Percentiles rank a stretch among this genome's conserved stretches.
phyloP scores from a whole-genome alignment of 768 basidiomycete genomes.

The Suillus clintonianus region DNA sequence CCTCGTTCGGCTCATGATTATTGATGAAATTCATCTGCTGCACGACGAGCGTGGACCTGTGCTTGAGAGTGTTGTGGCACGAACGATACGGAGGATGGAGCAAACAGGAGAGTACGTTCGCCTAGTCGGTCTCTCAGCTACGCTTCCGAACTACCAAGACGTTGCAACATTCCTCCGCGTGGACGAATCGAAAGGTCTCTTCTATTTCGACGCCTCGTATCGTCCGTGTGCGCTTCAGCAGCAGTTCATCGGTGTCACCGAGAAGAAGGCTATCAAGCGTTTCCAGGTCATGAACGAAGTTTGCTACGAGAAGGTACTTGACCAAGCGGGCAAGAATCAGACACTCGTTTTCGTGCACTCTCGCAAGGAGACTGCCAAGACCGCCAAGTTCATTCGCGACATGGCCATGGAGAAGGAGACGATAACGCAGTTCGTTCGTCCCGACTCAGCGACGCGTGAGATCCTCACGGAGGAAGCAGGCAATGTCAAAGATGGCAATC shows the following conservation, averaged over 20 bases:
- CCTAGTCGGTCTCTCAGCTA: constrained; percentile 93
- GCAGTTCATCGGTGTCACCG: constrained; percentile 96
- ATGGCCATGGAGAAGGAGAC: constrained; percentile 96
- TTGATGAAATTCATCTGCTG: constrained; percentile 96
- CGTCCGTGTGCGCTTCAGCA: constrained; percentile 95
- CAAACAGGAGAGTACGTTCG: constrained; percentile 92
- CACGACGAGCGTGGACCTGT: constrained; percentile 99
- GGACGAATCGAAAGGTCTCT: constrained; percentile 87
- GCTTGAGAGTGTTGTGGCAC: constrained; percentile 84
- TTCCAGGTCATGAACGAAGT: constrained; percentile 99
- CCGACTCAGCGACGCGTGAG: constrained; percentile 89
- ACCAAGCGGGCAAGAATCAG: constrained; percentile 89
- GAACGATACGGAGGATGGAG: constrained; percentile 92
- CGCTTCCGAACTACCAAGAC: constrained; percentile 97
- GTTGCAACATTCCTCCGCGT: constrained; percentile 97
- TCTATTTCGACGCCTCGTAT: constrained; percentile 95
- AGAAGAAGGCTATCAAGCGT: constrained; percentile 99
- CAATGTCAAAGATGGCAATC: constrained; percentile 78
- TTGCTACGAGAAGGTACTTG: constrained; percentile 97
- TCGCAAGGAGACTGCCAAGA: constrained; percentile 97
- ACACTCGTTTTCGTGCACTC: constrained; percentile 98
- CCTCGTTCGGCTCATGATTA: constrained; percentile 92
- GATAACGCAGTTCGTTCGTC: constrained; percentile 92
- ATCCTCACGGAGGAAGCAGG: constrained; percentile 84
- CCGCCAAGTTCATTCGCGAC: constrained; percentile 91